Percentiles rank a stretch among this genome's conserved stretches.
These are phyloP conservation scores for Wickerhamomyces sp. DNA, from an alignment of 1,139 yeast genomes.

Conservation along the genomic window DNA sequence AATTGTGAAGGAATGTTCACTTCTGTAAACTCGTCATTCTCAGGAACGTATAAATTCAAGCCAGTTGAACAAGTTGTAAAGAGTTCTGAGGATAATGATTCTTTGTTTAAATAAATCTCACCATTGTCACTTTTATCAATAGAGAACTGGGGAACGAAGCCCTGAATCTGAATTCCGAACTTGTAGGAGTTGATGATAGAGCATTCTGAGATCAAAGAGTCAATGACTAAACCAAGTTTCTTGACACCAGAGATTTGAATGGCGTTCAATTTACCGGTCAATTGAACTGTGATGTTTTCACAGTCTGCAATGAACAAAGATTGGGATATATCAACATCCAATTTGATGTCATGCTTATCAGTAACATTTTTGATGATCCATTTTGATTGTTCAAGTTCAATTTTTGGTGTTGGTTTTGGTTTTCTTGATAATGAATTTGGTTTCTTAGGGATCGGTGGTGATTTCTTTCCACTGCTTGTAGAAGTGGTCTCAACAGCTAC, in stretches of 20 bases:
- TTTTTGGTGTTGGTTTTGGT: slow-evolving; percentile 64
- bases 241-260: slow-evolving; percentile 69
- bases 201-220: slow-evolving; percentile 80
- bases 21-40: slow-evolving; percentile 60
- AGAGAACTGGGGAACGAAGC: slow-evolving; percentile 74
- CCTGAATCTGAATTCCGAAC: slow-evolving; percentile 83
- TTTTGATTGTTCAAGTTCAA: slow-evolving; percentile 78
- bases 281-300: slow-evolving; percentile 62
- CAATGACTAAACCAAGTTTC: slow-evolving; percentile 73
- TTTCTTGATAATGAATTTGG: slow-evolving; percentile 54
- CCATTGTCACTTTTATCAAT: slow-evolving; percentile 90
- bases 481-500: slow-evolving; percentile 22
- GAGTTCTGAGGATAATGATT: slow-evolving; percentile 65
- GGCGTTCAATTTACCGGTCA: slow-evolving; percentile 66
- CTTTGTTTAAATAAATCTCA: slow-evolving; percentile 68
- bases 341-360: slow-evolving; percentile 48
- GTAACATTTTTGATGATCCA: slow-evolving; percentile 87
- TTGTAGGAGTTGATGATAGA: slow-evolving; percentile 79
- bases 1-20: slow-evolving; percentile 86
- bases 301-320: slow-evolving; percentile 87
- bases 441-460: slow-evolving; percentile 61
- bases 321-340: slow-evolving; percentile 83
- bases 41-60: slow-evolving; percentile 76
- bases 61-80: slow-evolving; percentile 84
- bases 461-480: slow-evolving; percentile 38